phyloP scores from a whole-genome alignment of 768 basidiomycete genomes.

The Boletus rubescentipes region DNA sequence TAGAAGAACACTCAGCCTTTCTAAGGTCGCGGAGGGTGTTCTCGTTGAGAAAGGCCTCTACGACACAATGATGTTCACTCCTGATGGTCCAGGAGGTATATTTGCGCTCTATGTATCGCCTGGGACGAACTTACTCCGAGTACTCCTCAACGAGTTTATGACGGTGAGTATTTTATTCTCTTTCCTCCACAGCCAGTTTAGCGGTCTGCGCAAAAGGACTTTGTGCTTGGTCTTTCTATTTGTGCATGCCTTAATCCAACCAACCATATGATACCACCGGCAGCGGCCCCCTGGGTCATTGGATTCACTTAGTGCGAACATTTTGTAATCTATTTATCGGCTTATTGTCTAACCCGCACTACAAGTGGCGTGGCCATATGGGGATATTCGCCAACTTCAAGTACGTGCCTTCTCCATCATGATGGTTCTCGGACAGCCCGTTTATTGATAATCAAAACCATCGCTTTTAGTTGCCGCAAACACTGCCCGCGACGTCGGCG shows the following conservation, averaged over 20 bases:
- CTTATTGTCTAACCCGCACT: neutral
- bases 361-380: constrained; percentile 57
- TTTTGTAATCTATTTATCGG: neutral
- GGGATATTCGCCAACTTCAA: constrained; percentile 53
- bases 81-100: constrained; percentile 36
- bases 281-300: constrained; percentile 50
- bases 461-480: constrained; percentile 53
- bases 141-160: constrained; percentile 41
- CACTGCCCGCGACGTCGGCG: constrained; percentile 67
- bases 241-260: constrained; percentile 44
- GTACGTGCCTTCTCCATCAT: constrained; percentile 30
- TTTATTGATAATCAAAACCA: neutral
- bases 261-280: constrained; percentile 56
- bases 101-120: constrained; percentile 39
- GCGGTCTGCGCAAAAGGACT: constrained; percentile 8
- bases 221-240: constrained; percentile 24
- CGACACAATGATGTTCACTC: constrained; percentile 34
- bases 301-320: constrained; percentile 56
- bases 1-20: neutral
- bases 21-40: constrained; percentile 29
- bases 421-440: neutral
- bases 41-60: constrained; percentile 30
- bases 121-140: constrained; percentile 29
- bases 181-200: neutral
- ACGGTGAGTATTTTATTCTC: constrained; percentile 22